Conservation (phyloP, 306 rosid genomes). For the Rosa chinensis region DNA sequence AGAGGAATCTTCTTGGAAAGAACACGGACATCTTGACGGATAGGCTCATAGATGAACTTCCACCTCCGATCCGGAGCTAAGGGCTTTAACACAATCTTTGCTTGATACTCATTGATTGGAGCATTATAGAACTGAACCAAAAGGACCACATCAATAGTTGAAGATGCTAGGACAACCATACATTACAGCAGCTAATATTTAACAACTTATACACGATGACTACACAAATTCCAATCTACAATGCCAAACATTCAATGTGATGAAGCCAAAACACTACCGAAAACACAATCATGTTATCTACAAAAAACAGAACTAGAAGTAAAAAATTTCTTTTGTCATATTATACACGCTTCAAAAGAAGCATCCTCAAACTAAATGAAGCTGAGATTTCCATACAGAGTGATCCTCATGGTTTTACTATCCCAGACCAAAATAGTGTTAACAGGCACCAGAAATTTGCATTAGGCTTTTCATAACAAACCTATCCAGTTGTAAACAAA, state of each 20-base stretch:
- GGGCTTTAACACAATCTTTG: slow-evolving; percentile 88
- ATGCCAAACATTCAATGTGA: not conserved
- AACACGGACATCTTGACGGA: slow-evolving; percentile 67
- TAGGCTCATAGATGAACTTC: slow-evolving; percentile 82
- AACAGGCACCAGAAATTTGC: not conserved
- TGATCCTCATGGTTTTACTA: not conserved
- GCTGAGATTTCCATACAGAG: not conserved
- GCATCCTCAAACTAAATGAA: not conserved
- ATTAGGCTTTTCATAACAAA: not conserved
- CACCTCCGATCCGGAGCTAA: slow-evolving; percentile 73
- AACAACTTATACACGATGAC: not conserved
- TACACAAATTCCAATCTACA: not conserved
- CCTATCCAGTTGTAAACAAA: not conserved
- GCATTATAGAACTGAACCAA: slow-evolving; percentile 78
- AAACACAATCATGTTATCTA: not conserved
- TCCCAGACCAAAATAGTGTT: not conserved
- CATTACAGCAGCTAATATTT: not conserved
- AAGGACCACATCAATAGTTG: not conserved
- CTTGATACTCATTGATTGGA: slow-evolving; percentile 71
- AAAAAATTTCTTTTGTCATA: not conserved
- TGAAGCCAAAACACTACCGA: not conserved
- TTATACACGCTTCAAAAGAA: not conserved
- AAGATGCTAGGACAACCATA: not conserved
- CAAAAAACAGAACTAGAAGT: not conserved
- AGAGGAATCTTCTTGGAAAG: slow-evolving; percentile 89